Evolutionary conservation across 352 stramenopile genomes (phyloP).

Genomic region (Phytophthora palmivora): DNA sequence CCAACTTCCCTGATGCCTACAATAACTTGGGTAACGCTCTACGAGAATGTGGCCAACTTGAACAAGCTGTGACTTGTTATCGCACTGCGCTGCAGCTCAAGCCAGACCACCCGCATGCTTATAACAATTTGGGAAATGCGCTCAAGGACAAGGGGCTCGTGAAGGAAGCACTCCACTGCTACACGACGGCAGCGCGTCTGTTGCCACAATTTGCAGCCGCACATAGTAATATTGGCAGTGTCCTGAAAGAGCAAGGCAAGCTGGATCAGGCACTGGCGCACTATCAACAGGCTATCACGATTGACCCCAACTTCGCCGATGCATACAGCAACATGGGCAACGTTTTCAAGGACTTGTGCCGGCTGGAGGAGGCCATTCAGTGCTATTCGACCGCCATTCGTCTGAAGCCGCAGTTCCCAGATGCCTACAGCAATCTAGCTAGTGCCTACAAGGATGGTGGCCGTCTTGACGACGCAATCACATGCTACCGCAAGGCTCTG

Average conservation of each 20-base stretch:
- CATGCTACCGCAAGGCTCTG: conserved; percentile 93
- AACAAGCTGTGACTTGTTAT: conserved; percentile 89
- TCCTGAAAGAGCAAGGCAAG: conserved; percentile 96
- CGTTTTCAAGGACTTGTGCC: conserved; percentile 93
- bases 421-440: conserved; percentile 93
- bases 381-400: conserved; percentile 92
- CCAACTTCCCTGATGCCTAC: conserved; percentile 94
- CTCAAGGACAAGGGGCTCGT: conserved; percentile 94
- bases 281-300: conserved; percentile 94
- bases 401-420: conserved; percentile 89
- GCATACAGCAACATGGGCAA: conserved; percentile 96
- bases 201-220: conserved; percentile 93
- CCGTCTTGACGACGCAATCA: conserved; percentile 91
- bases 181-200: conserved; percentile 90
- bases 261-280: conserved; percentile 93
- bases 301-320: conserved; percentile 92
- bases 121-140: conserved; percentile 95
- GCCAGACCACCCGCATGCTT: conserved; percentile 93
- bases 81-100: conserved; percentile 90
- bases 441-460: conserved; percentile 94
- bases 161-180: conserved; percentile 95
- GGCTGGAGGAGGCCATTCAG: conserved; percentile 89
- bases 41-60: conserved; percentile 82
- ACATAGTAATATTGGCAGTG: conserved; percentile 94
- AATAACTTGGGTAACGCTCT: conserved; percentile 95